Evolutionary conservation across 129 eudicot species (phyloP), one percentile per base, ranked within the genome.

Genomic region (Escallonia herrerae): DNA sequence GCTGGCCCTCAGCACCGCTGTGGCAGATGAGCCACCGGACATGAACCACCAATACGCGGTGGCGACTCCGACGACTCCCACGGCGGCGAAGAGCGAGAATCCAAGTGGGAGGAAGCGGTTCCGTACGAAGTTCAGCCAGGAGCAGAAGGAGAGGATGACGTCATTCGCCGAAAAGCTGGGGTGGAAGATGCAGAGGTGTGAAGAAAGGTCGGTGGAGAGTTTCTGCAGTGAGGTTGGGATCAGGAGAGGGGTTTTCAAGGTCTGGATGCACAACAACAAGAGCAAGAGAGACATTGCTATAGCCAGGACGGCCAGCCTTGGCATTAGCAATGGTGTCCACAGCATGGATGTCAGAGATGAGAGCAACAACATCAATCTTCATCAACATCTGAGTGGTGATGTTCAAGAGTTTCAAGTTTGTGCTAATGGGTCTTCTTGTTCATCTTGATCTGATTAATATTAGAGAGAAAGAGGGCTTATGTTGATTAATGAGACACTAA

Each of bases 221-320:
- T 82, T 90, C 61, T 90, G 97, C 81, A 70, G 53, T 41, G 90
- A 82, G 42, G 66, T 90, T 52, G 97, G 97, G 11, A 81, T 90
- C 8, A 46, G 82, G 11, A 84, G 75, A 81, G 82, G 87, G 10
- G 90, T 90, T 6, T 80, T 90, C 47, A 90, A 84, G 63, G 97
- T 90, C 9, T 90, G 97, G 97, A 84, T 90, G 90, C 97, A 90
- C 69, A 90, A 90, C 56, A 86, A 90, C 71, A 90, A 90, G 62
- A 84, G 80, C 74, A 86, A 72, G 69, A 77, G 69, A 66, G 79
- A 70, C 13, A 81, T 40, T 44, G 77, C 2, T 53, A 64, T 2
- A 47, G 56, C 40, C 43, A 67, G 14, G n/a, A 58, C n/a, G 39
- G 56, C 52, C 68, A 13, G 57, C 62, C n/a, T 44, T 13, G 58